Evolutionary conservation across 306 rosid genomes (phyloP), one percentile per base, ranked within the genome.

Genomic region (Begonia loranthoides): DNA sequence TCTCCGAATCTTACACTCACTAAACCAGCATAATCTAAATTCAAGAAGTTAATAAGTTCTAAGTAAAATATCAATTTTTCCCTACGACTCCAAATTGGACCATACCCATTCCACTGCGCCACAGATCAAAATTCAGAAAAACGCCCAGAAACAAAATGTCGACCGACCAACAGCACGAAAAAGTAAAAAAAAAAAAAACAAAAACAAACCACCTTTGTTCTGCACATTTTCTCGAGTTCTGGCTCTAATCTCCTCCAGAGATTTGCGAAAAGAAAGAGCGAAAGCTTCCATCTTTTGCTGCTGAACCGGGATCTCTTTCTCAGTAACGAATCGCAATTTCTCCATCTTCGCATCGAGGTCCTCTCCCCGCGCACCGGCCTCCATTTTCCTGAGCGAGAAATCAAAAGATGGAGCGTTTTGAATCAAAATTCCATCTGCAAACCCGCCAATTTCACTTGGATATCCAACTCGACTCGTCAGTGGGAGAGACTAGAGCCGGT

Each of bases 151-250:
- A 11, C 24, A 41, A 9, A 47, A n/a, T 17, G 54, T 15, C 16
- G n/a, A n/a, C 22, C 56, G 51, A 47, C 3, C 13, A 28, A 28
- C 36, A 28, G 36, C 36, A 28, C 36, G 36, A 5, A 28, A 28
- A 28, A 3, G 36, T 28, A 28, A 21, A 49, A 38, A 7, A 15
- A 24, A 47, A 34, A 12, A 11, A 12, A 41, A 51, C 4, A 15
- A n/a, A 14, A 50, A 51, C 9, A 16, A 28, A 55, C 55, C 13
- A 80, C 95, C 94, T 70, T 78, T 85, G 59, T 17, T 51, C 21
- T 15, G 70, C 59, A 67, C 68, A 58, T 72, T 72, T 54, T 74
- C 74, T 41, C 58, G 71, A 0, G 73, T 75, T 21, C 49, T 72
- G 33, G 49, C 39, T 11, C 51, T 57, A 59, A 70, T 57, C 13